These are phyloP conservation scores for Ogataea wickerhamii DNA, from an alignment of 805 yeast genomes.

Conservation along the genomic window DNA sequence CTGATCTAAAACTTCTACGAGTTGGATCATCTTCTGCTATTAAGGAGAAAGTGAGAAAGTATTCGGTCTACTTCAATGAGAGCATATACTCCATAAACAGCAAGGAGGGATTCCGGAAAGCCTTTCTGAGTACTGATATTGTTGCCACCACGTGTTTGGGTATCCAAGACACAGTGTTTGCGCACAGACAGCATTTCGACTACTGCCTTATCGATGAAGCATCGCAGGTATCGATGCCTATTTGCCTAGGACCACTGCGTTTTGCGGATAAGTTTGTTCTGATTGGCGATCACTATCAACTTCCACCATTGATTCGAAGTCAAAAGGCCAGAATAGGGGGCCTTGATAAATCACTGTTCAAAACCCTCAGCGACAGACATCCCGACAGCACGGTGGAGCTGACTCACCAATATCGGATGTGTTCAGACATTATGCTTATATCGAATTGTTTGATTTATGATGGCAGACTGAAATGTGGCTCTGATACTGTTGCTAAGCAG, in stretches of 20 bases:
- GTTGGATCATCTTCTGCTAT: slow-evolving; percentile 60
- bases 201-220: slow-evolving; percentile 97
- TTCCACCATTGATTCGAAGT: slow-evolving; percentile 81
- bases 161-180: slow-evolving; percentile 59
- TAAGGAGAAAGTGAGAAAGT: slow-evolving; percentile 57
- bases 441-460: slow-evolving; percentile 78
- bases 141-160: slow-evolving; percentile 91
- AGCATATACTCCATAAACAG: slow-evolving; percentile 26
- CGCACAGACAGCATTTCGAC: slow-evolving; percentile 59
- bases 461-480: slow-evolving; percentile 75
- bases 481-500: slow-evolving; percentile 57
- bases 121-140: slow-evolving; percentile 56
- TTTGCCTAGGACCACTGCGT: slow-evolving; percentile 83
- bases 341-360: slow-evolving; percentile 73
- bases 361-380: slow-evolving; percentile 62
- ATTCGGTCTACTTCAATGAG: slow-evolving; percentile 42
- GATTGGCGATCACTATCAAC: slow-evolving; percentile 95
- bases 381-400: slow-evolving; percentile 77
- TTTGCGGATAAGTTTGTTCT: slow-evolving; percentile 75
- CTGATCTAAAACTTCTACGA: slow-evolving; percentile 53
- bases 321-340: slow-evolving; percentile 63
- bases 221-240: slow-evolving; percentile 89
- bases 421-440: slow-evolving; percentile 78
- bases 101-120: slow-evolving; percentile 43
- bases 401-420: slow-evolving; percentile 88